These are phyloP conservation scores for Fusarium kyushuense DNA, from an alignment of 2,329 filamentous ascomycete species.

Conservation along the genomic window DNA sequence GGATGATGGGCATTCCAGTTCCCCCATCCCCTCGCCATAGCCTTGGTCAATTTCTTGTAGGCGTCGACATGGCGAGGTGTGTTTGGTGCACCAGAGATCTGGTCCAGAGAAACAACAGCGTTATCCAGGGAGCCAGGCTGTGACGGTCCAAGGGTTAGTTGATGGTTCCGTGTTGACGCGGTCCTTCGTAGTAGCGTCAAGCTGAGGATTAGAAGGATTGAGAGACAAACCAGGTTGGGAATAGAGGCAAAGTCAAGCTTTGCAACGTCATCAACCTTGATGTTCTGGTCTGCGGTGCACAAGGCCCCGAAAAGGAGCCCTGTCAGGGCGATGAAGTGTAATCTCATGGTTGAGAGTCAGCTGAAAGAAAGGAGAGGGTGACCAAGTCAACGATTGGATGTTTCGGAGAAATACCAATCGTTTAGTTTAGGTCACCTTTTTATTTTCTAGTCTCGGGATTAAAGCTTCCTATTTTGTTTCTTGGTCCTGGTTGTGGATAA, in stretches of 20 bases:
- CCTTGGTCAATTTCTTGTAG: conserved; percentile 49
- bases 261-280: conserved; percentile 20
- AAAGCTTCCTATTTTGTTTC: conserved; percentile 16
- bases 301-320: conserved; percentile 11
- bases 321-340: conserved; percentile 15
- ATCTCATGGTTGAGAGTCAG: conserved; percentile 16
- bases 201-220: conserved; percentile 4
- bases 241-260: conserved; percentile 26
- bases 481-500: conserved; percentile 12
- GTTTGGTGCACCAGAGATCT: conserved; percentile 35
- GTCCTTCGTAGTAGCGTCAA: background rate
- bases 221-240: conserved; percentile 36
- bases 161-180: background rate
- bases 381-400: background rate
- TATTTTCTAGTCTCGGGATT: background rate
- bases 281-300: conserved; percentile 24
- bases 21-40: conserved; percentile 48
- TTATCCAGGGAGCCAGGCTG: conserved; percentile 31
- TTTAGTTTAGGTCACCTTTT: conserved; percentile 5
- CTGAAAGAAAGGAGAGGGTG: background rate
- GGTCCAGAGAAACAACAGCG: conserved; percentile 46
- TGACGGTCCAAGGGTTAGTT: conserved; percentile 19
- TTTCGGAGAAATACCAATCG: background rate
- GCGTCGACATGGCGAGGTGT: conserved; percentile 49
- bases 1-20: conserved; percentile 54